Evolutionary conservation across 768 basidiomycete genomes (phyloP), one percentile per base, ranked within the genome.

Genomic region (Solioccasus polychromus): DNA sequence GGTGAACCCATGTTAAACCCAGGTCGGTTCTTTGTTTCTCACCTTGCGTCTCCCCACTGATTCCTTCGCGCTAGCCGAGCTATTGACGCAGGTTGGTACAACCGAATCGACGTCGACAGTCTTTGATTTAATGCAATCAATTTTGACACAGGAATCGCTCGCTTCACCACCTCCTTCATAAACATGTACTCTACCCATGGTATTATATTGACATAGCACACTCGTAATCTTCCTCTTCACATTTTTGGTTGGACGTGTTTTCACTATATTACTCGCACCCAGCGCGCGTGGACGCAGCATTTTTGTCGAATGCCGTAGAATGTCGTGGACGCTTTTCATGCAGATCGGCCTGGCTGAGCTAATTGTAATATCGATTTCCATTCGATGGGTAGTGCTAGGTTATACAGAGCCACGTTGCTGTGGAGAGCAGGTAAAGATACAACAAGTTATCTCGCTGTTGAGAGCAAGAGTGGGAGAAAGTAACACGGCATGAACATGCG

Each of bases 1-100:
- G 80, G 78, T 8, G 79, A 78, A 55, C 76, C 80, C 5, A 84
- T 84, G 79, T 63, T 85, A 52, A 80, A 82, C 61, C 79, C 82
- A 66, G 80, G 82, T 83, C 34, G 22, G 77, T 67, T 15, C n/a
- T 6, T 5, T 18, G 10, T 18, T 34, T 39, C n/a, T n/a, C 12
- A n/a, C 36, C 35, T 34, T 38, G 32, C 23, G 8, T 24, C 35
- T 31, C 28, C 4, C 11, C 18, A 19, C 35, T 58, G 58, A 52
- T 43, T 8, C n/a, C 5, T 31, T 42, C 35, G 44, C 19, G 14
- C 19, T 34, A 57, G 81, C 79, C 44, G 81, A 83, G 51, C 67
- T 83, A 43, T 68, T 83, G 61, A 83, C 82, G 22, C 81, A 83
- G 76, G 80, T 78, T 45, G 59, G 62, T 66, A 32, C 31, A 36